A percentile compares a stretch with the other conserved stretches of the same genome.
Conservation (phyloP, 2,329 filamentous ascomycete species). For the Aspergillus versicolor region DNA sequence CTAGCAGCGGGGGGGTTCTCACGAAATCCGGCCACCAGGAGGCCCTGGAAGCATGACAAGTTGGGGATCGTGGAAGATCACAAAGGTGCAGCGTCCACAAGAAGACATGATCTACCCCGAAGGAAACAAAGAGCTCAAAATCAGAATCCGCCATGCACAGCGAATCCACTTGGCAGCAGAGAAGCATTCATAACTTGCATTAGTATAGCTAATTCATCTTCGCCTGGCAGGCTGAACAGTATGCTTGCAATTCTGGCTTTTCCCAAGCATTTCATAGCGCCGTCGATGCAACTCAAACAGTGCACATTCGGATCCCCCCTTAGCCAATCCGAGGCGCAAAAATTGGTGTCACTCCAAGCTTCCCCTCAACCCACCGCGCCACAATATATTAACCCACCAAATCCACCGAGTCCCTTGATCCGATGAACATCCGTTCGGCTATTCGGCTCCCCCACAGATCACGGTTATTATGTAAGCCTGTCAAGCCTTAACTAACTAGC, state of each 20-base stretch:
- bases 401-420: neutral
- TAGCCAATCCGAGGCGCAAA: too few species aligned
- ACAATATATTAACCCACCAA: too few species aligned
- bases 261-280: neutral
- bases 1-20: neutral
- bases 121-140: neutral
- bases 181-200: neutral
- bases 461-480: neutral
- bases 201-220: too few species aligned
- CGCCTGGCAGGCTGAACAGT: neutral
- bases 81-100: neutral
- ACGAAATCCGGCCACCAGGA: slow-evolving; percentile 1
- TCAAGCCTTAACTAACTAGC: too few species aligned
- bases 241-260: neutral
- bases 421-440: neutral
- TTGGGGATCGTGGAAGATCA: neutral
- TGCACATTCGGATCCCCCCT: too few species aligned
- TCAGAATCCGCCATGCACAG: neutral
- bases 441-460: slow-evolving; percentile 8
- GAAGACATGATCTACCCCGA: neutral
- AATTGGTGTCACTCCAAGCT: too few species aligned
- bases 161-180: neutral
- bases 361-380: too few species aligned
- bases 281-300: too few species aligned
- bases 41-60: neutral